phyloP scores from a whole-genome alignment of 2,329 filamentous ascomycete genomes.

The Epichloe scottii region DNA sequence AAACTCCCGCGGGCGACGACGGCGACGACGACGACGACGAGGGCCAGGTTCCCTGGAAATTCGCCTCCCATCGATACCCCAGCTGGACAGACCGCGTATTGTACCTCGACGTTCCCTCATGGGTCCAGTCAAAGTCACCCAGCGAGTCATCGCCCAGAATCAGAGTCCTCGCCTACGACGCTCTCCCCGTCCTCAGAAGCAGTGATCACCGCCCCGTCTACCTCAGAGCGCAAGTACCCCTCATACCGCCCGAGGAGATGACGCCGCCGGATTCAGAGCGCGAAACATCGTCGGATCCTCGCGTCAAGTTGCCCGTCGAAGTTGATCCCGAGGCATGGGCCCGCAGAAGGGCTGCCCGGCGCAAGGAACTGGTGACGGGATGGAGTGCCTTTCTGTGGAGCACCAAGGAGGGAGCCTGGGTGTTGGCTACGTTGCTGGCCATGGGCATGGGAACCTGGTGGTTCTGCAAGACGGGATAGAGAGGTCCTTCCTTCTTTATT shows the following conservation, averaged over 20 bases:
- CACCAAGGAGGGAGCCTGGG: constrained; percentile 35
- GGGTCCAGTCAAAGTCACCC: constrained; percentile 28
- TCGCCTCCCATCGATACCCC: constrained; percentile 74
- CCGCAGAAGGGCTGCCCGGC: constrained; percentile 32
- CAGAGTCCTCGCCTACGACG: constrained; percentile 54
- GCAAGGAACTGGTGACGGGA: constrained; percentile 35
- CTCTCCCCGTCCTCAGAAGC: constrained; percentile 65
- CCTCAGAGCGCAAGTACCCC: constrained; percentile 54
- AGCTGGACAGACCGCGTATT: constrained; percentile 90
- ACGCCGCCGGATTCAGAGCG: constrained; percentile 16
- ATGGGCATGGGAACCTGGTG: constrained; percentile 34
- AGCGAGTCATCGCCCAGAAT: constrained; percentile 19
- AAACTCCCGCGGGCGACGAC: constrained; percentile 11
- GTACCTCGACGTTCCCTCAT: constrained; percentile 52
- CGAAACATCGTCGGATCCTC: constrained; percentile 23
- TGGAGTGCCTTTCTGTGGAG: constrained; percentile 44
- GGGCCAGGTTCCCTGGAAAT: constrained; percentile 46
- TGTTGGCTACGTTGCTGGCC: constrained; percentile 30
- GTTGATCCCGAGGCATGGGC: constrained; percentile 44
- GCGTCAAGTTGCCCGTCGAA: constrained; percentile 34
- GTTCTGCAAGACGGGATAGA: constrained; percentile 15
- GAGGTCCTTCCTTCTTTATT: too few species aligned
- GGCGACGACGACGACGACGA: constrained; percentile 16
- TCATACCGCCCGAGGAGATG: constrained; percentile 32
- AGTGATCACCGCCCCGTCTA: constrained; percentile 84